Conservation (phyloP, 768 basidiomycete genomes). For the Suillus americanus region DNA sequence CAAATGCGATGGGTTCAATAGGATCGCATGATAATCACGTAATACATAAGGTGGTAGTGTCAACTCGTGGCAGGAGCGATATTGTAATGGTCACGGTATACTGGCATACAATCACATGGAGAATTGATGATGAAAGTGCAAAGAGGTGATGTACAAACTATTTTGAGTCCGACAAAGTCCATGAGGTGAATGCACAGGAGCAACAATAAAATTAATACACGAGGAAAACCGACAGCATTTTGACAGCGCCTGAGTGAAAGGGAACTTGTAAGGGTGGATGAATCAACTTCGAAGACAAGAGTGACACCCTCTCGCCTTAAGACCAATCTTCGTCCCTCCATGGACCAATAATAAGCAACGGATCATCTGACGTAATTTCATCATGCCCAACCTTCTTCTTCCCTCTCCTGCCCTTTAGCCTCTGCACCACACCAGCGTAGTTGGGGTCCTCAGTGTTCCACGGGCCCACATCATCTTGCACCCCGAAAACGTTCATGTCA, state of each 20-base stretch:
- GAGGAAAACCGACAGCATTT: neutral
- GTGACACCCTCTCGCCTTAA: slow-evolving; percentile 9
- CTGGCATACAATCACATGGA: neutral
- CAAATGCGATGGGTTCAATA: neutral
- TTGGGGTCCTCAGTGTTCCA: slow-evolving; percentile 22
- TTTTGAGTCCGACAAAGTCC: neutral
- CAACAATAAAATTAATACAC: neutral
- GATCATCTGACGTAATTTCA: slow-evolving; percentile 21
- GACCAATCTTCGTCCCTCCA: slow-evolving; percentile 12
- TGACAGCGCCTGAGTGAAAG: neutral
- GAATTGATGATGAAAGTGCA: neutral
- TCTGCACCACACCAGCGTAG: slow-evolving; percentile 19
- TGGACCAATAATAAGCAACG: slow-evolving; percentile 24
- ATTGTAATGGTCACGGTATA: neutral
- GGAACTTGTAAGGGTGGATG: neutral
- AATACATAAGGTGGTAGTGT: neutral
- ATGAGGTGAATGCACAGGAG: neutral
- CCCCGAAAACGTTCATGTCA: slow-evolving; percentile 25
- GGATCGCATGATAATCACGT: neutral
- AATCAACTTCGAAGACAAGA: too few species aligned
- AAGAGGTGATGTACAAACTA: neutral
- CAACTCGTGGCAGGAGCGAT: neutral
- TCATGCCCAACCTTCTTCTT: neutral
- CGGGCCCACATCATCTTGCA: neutral
- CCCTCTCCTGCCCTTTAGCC: neutral